Evolutionary conservation across 1,284 basidiomycete genomes (phyloP).

Genomic region (Apiotrichum montevideense): DNA sequence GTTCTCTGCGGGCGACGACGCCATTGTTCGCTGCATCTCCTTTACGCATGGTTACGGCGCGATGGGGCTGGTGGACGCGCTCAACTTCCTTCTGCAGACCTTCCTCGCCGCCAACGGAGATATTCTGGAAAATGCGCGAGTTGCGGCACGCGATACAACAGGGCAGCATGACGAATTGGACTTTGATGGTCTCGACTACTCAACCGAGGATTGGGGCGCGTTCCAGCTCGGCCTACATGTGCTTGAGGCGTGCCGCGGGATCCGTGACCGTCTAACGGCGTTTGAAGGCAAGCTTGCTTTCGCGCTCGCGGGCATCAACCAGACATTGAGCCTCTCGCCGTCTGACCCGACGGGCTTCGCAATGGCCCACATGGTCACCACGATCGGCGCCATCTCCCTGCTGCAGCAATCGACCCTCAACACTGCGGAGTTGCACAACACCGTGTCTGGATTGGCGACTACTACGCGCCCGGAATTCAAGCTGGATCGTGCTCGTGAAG

Average conservation of each 20-base stretch:
- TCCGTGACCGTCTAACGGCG: conserved; percentile 58
- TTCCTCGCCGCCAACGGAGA: conserved; percentile 59
- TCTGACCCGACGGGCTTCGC: conserved; percentile 51
- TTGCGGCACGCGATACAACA: background rate
- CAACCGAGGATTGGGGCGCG: conserved; percentile 72
- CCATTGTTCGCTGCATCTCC: conserved; percentile 61
- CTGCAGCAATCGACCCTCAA: conserved; percentile 76
- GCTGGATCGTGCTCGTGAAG: conserved; percentile 55
- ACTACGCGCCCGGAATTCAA: conserved; percentile 44
- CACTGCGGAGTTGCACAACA: conserved; percentile 62
- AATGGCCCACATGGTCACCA: conserved; percentile 42
- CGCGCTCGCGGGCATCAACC: conserved; percentile 57
- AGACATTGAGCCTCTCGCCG: conserved; percentile 55
- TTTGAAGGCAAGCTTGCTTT: conserved; percentile 66
- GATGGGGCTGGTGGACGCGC: conserved; percentile 61
- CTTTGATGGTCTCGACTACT: conserved; percentile 59
- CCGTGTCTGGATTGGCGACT: conserved; percentile 48
- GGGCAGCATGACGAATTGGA: conserved; percentile 28
- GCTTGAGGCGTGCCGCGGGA: conserved; percentile 64
- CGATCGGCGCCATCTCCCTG: conserved; percentile 63
- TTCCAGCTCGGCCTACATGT: conserved; percentile 79
- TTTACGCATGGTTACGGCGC: conserved; percentile 85
- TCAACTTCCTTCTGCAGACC: conserved; percentile 65
- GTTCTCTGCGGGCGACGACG: conserved; percentile 71
- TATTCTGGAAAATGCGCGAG: conserved; percentile 12